Percentiles rank a stretch among this genome's conserved stretches.
phyloP scores from a whole-genome alignment of 768 basidiomycete genomes.

The Rhizopogon vulgaris region DNA sequence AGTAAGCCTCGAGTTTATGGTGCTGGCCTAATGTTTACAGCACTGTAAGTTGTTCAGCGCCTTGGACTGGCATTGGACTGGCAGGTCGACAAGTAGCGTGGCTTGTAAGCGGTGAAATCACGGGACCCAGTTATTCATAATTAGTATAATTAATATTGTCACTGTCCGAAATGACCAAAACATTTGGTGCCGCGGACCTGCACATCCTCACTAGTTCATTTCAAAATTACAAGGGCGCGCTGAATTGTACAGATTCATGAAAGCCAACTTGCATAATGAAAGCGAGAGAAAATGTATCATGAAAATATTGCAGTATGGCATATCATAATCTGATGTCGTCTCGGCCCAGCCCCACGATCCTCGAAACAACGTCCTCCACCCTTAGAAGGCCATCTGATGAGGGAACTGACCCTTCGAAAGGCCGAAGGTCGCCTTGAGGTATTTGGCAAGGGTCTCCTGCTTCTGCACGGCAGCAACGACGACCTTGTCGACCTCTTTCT shows the following conservation, averaged over 20 bases:
- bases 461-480: constrained; percentile 84
- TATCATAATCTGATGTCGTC: constrained; percentile 20
- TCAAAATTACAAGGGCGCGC: constrained; percentile 1
- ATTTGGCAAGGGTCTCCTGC: constrained; percentile 86
- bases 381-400: constrained; percentile 88
- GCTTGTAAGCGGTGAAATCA: background rate
- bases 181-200: no score
- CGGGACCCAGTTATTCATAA: no score
- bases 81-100: background rate
- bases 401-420: constrained; percentile 96
- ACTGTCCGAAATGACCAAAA: no score
- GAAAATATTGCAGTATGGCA: constrained; percentile 12
- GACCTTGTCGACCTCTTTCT: constrained; percentile 80
- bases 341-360: constrained; percentile 8
- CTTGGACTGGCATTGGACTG: no score
- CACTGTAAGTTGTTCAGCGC: no score
- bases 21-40: no score
- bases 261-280: constrained; percentile 10
- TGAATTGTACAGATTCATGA: constrained; percentile 3
- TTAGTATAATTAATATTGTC: no score
- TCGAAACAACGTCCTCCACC: constrained; percentile 11
- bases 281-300: constrained; percentile 9
- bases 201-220: no score
- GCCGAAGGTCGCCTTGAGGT: constrained; percentile 89
- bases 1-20: background rate